Percentiles rank a stretch among this genome's conserved stretches.
Evolutionary conservation across 805 yeast species (phyloP).

Genomic region (Candida broadrunensis): DNA sequence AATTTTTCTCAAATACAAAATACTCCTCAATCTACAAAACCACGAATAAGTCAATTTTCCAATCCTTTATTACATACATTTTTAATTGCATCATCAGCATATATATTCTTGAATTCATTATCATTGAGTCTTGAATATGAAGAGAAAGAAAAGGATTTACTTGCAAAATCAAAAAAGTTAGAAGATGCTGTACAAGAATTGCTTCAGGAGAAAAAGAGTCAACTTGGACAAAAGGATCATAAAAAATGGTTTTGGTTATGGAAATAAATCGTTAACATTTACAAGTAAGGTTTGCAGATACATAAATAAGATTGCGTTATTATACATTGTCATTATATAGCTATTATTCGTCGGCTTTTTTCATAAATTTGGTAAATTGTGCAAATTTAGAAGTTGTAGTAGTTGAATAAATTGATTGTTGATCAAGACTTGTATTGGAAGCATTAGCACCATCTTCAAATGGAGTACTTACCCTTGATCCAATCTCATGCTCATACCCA

Average conservation of each 20-base stretch:
- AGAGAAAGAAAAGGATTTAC: conserved; percentile 16
- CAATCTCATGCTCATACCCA: conserved; percentile 12
- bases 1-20: not conserved
- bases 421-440: conserved; percentile 13
- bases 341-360: conserved; percentile 7
- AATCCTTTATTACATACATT: conserved; percentile 37
- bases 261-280: conserved; percentile 7
- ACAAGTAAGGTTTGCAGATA: too few species aligned
- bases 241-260: conserved; percentile 12
- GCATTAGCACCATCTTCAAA: conserved; percentile 3
- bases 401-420: conserved; percentile 19
- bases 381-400: conserved; percentile 32
- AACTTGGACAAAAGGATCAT: conserved; percentile 10
- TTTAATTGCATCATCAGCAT: conserved; percentile 37
- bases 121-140: conserved; percentile 31
- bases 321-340: conserved; percentile 1
- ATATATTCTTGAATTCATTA: conserved; percentile 30
- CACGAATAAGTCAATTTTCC: conserved; percentile 33
- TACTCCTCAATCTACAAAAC: conserved; percentile 14
- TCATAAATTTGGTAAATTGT: conserved; percentile 25
- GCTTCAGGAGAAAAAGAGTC: conserved; percentile 23
- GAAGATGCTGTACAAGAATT: conserved; percentile 25
- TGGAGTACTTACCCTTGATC: not conserved
- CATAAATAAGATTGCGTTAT: not conserved
- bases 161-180: conserved; percentile 13